These are phyloP conservation scores for Metroxylon sagu DNA, from an alignment of 176 grass and related monocot species.

Conservation along the genomic window DNA sequence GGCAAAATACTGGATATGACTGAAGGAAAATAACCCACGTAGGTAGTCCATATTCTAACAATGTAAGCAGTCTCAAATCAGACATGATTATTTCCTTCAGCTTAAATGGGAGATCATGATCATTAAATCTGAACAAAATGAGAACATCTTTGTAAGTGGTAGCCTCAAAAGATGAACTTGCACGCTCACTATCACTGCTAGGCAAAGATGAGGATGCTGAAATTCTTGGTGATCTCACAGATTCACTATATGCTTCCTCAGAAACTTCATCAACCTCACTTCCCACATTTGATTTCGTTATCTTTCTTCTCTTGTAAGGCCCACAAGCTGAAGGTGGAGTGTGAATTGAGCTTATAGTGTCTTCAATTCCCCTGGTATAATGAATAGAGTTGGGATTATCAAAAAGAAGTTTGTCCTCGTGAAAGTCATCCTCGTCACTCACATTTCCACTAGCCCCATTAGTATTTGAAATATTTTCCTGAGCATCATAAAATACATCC, in stretches of 20 bases:
- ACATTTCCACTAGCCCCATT: slow-evolving; percentile 20
- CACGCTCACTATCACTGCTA: slow-evolving; percentile 40
- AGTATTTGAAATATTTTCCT: slow-evolving; percentile 25
- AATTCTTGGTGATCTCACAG: slow-evolving; percentile 58
- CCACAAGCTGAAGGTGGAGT: slow-evolving; percentile 55
- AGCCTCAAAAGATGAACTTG: slow-evolving; percentile 29
- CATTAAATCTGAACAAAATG: slow-evolving; percentile 79
- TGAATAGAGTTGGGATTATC: slow-evolving; percentile 23
- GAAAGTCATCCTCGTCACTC: slow-evolving; percentile 7
- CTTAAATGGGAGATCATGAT: slow-evolving; percentile 79
- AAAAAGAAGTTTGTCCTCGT: slow-evolving; percentile 8
- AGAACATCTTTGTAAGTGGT: slow-evolving; percentile 68
- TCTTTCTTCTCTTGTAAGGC: slow-evolving; percentile 91
- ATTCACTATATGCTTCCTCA: slow-evolving; percentile 53
- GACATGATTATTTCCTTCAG: slow-evolving; percentile 70
- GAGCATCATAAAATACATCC: slow-evolving; percentile 81
- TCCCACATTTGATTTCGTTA: slow-evolving; percentile 33
- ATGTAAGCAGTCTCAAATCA: slow-evolving; percentile 75
- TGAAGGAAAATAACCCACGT: slow-evolving; percentile 96
- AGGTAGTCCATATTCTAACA: slow-evolving; percentile 91
- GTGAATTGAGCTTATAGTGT: slow-evolving; percentile 29
- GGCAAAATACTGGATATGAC: slow-evolving; percentile 93
- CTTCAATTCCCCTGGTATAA: slow-evolving; percentile 17
- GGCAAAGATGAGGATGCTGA: slow-evolving; percentile 31
- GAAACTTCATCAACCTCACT: slow-evolving; percentile 30